phyloP scores from a whole-genome alignment of 805 yeast genomes.

The Metschnikowia chrysomelidarum region DNA sequence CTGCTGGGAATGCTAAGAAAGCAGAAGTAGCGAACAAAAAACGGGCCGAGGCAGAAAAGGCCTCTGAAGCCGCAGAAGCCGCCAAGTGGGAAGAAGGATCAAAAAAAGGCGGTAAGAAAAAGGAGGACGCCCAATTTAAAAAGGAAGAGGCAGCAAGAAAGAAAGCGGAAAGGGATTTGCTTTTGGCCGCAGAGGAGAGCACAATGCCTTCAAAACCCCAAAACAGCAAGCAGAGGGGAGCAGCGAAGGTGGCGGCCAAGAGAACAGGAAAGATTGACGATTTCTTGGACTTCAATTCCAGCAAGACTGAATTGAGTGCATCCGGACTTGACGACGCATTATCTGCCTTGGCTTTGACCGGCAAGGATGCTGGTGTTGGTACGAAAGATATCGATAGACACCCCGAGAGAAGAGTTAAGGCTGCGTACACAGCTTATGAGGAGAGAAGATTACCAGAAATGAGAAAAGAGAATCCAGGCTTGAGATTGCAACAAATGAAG shows the following conservation, averaged over 20 bases:
- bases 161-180: conserved; percentile 78
- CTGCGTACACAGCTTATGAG: conserved; percentile 71
- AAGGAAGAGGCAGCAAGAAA: conserved; percentile 73
- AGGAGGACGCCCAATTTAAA: conserved; percentile 64
- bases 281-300: conserved; percentile 54
- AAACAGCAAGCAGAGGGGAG: conserved; percentile 58
- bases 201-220: conserved; percentile 57
- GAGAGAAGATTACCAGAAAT: conserved; percentile 69
- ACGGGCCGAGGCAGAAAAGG: conserved; percentile 47
- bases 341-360: conserved; percentile 70
- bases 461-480: conserved; percentile 75
- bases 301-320: conserved; percentile 56
- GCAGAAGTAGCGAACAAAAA: conserved; percentile 63
- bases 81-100: conserved; percentile 70
- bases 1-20: conserved; percentile 63
- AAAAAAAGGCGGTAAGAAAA: conserved; percentile 67
- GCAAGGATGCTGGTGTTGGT: conserved; percentile 53
- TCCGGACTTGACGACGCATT: conserved; percentile 75
- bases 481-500: conserved; percentile 75
- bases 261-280: conserved; percentile 65
- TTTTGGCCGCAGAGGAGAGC: conserved; percentile 62
- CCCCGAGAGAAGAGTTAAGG: conserved; percentile 86
- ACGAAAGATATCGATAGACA: conserved; percentile 74
- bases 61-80: conserved; percentile 53
- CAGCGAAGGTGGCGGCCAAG: conserved; percentile 61